Percentiles rank a stretch among this genome's conserved stretches.
Evolutionary conservation across 495 filamentous ascomycete genomes (phyloP).

Genomic region (Pyrenopolyporus hunteri): DNA sequence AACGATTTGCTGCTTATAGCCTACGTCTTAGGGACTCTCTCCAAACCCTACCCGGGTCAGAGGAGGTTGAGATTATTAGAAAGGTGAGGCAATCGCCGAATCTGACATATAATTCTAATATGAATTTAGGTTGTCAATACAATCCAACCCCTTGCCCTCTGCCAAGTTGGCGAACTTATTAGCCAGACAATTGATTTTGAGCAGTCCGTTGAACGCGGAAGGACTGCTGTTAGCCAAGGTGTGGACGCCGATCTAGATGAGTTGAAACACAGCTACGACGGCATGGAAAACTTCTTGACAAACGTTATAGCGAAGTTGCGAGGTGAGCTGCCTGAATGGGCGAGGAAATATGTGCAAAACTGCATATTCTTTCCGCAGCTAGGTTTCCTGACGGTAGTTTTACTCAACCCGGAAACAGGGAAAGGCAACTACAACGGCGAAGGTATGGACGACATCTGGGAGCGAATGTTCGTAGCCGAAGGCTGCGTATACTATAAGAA

Average conservation of each 20-base stretch:
- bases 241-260: slow-evolving; percentile 78
- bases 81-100: slow-evolving; percentile 53
- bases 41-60: slow-evolving; percentile 63
- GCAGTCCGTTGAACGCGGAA: slow-evolving; percentile 72
- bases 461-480: slow-evolving; percentile 76
- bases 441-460: slow-evolving; percentile 67
- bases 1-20: slow-evolving; percentile 58
- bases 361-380: slow-evolving; percentile 90
- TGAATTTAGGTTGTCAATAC: slow-evolving; percentile 43
- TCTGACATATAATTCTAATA: neutral
- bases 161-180: slow-evolving; percentile 71
- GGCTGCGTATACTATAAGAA: slow-evolving; percentile 87
- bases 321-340: slow-evolving; percentile 64
- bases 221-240: slow-evolving; percentile 74
- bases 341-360: slow-evolving; percentile 58
- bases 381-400: slow-evolving; percentile 84
- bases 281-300: slow-evolving; percentile 74
- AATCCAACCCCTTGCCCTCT: slow-evolving; percentile 61
- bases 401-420: slow-evolving; percentile 65
- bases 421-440: slow-evolving; percentile 70
- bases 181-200: slow-evolving; percentile 82
- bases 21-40: slow-evolving; percentile 72
- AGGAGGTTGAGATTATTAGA: slow-evolving; percentile 59
- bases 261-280: slow-evolving; percentile 77
- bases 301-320: slow-evolving; percentile 67